A percentile compares a stretch with the other conserved stretches of the same genome.
These are phyloP conservation scores for Melampsora occidentalis DNA, from an alignment of 1,284 basidiomycete genomes.

Conservation along the genomic window DNA sequence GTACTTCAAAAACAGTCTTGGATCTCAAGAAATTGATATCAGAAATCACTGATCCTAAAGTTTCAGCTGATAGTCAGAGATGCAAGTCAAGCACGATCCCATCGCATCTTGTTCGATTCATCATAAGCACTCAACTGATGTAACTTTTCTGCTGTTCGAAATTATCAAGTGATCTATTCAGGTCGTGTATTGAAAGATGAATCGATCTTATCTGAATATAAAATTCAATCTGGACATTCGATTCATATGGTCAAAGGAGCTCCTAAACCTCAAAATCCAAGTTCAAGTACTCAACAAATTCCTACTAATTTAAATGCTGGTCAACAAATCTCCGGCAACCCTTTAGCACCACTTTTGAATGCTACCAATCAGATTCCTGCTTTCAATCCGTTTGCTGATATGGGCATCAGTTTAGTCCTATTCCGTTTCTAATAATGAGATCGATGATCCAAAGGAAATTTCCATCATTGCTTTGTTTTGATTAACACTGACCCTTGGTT, in stretches of 20 bases:
- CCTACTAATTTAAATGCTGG: slow-evolving; percentile 59
- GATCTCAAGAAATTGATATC: slow-evolving; percentile 84
- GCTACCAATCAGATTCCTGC: slow-evolving; percentile 61
- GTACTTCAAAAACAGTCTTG: slow-evolving; percentile 64
- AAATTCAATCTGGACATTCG: slow-evolving; percentile 63
- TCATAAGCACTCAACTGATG: too few relatives aligned
- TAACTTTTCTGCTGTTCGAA: neutral
- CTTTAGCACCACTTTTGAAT: slow-evolving; percentile 54
- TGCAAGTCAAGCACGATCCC: neutral
- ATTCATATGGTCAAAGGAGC: slow-evolving; percentile 74
- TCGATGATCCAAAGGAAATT: slow-evolving; percentile 56
- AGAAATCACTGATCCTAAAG: slow-evolving; percentile 65
- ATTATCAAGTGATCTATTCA: slow-evolving; percentile 45
- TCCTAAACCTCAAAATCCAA: slow-evolving; percentile 58
- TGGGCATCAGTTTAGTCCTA: slow-evolving; percentile 66
- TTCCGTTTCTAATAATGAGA: neutral
- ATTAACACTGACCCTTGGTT: neutral
- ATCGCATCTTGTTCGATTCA: neutral
- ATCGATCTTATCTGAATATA: slow-evolving; percentile 74
- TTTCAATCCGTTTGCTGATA: slow-evolving; percentile 79
- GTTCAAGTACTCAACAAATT: slow-evolving; percentile 71
- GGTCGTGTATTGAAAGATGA: slow-evolving; percentile 68
- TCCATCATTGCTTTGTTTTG: neutral
- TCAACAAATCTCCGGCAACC: slow-evolving; percentile 52
- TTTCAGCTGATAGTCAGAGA: slow-evolving; percentile 57